phyloP scores from a whole-genome alignment of 108 stramenopile genomes.

The Cyclostephanos invisitatus region DNA sequence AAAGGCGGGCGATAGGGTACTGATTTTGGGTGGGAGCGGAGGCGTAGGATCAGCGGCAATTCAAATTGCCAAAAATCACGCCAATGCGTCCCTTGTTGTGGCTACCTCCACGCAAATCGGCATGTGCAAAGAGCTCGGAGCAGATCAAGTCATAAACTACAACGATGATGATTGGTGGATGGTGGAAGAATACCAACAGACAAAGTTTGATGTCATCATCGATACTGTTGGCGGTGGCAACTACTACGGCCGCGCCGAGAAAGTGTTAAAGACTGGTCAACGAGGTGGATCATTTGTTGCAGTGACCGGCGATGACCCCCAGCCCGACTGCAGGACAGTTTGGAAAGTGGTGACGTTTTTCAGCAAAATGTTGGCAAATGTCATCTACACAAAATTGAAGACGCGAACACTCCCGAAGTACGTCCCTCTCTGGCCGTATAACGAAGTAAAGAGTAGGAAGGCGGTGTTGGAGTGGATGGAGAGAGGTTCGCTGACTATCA shows the following conservation, averaged over 20 bases:
- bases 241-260: conserved; percentile 8
- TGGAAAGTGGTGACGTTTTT: conserved; percentile 18
- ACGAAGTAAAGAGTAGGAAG: conserved; percentile 5
- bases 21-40: conserved; percentile 46
- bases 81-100: conserved; percentile 21
- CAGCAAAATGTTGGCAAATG: background rate
- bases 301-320: conserved; percentile 13
- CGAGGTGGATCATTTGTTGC: conserved; percentile 20
- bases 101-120: conserved; percentile 31
- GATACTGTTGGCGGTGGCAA: conserved; percentile 26
- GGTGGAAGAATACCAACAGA: conserved; percentile 17
- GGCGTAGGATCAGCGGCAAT: conserved; percentile 35
- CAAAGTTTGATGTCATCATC: conserved; percentile 29
- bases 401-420: conserved; percentile 15
- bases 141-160: conserved; percentile 42
- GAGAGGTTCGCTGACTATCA: conserved; percentile 3
- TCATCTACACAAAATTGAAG: conserved; percentile 13
- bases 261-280: conserved; percentile 17
- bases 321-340: conserved; percentile 4
- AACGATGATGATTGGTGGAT: conserved; percentile 14
- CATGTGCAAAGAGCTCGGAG: conserved; percentile 34
- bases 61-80: conserved; percentile 25
- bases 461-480: conserved; percentile 22
- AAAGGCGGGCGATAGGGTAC: conserved; percentile 19
- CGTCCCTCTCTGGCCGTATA: conserved; percentile 5